These are phyloP conservation scores for Fraxinus albicans DNA, from an alignment of 305 asterid genomes.

Conservation along the genomic window DNA sequence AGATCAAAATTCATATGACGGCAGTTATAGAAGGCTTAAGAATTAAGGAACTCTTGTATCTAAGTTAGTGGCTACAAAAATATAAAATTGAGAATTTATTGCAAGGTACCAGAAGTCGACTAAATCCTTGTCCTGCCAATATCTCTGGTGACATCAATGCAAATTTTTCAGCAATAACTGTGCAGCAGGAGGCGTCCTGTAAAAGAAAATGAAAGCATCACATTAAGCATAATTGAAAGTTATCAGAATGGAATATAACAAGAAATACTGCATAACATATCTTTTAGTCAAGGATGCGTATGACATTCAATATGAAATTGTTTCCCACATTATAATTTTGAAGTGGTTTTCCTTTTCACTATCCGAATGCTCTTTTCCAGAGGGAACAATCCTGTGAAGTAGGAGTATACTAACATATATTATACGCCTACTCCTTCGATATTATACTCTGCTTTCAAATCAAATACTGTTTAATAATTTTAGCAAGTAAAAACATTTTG, in stretches of 20 bases:
- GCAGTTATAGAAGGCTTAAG: not conserved
- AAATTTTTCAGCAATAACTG: conserved; percentile 65
- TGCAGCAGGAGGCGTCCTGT: conserved; percentile 78
- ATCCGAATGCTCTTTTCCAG: not conserved
- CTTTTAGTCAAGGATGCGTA: not conserved
- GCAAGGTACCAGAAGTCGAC: conserved; percentile 70
- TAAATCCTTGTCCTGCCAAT: conserved; percentile 72
- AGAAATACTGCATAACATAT: not conserved
- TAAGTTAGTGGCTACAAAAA: not conserved
- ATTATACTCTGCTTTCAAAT: not conserved
- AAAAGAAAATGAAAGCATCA: conserved; percentile 14
- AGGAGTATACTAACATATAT: not conserved
- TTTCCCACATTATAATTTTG: not conserved
- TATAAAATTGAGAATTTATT: conserved; percentile 13
- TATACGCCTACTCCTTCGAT: not conserved
- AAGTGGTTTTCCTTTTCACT: not conserved
- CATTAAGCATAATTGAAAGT: not conserved
- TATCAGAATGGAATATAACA: not conserved
- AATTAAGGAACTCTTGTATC: not conserved
- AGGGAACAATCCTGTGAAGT: not conserved
- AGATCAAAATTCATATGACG: not conserved
- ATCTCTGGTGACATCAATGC: conserved; percentile 56
- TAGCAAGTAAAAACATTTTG: not conserved
- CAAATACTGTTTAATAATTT: not conserved
- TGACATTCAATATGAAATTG: conserved; percentile 1